These are phyloP conservation scores for Grammothele lineata DNA, from an alignment of 768 basidiomycete species.

Conservation along the genomic window DNA sequence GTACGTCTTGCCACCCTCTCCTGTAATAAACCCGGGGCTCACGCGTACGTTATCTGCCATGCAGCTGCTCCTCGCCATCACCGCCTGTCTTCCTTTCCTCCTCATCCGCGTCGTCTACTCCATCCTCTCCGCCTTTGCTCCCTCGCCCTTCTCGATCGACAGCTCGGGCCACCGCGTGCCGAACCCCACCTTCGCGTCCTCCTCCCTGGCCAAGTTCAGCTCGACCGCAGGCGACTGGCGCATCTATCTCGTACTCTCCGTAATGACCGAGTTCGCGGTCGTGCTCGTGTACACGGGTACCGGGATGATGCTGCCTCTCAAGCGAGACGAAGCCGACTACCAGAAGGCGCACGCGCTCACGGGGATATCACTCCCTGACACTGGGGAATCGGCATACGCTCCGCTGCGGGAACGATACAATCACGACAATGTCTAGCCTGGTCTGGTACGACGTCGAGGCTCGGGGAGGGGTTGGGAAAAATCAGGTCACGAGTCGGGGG, in stretches of 20 bases:
- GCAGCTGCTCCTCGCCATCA: constrained; percentile 55
- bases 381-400: no score
- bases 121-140: constrained; percentile 55
- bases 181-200: constrained; percentile 46
- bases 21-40: no score
- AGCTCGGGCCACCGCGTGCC: not conserved
- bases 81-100: constrained; percentile 55
- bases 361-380: no score
- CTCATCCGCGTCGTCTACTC: constrained; percentile 54
- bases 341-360: no score
- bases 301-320: constrained; percentile 14
- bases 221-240: constrained; percentile 40
- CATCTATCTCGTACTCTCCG: constrained; percentile 51
- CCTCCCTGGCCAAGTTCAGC: not conserved
- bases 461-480: no score
- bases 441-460: no score
- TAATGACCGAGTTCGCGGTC: constrained; percentile 55
- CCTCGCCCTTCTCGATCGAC: constrained; percentile 25
- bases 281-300: constrained; percentile 38
- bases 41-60: no score
- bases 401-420: no score
- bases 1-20: not conserved
- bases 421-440: no score
- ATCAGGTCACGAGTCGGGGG: no score
- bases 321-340: not conserved